A percentile compares a stretch with the other conserved stretches of the same genome.
Evolutionary conservation across 805 yeast species (phyloP).

Genomic region (Candida schatavii): DNA sequence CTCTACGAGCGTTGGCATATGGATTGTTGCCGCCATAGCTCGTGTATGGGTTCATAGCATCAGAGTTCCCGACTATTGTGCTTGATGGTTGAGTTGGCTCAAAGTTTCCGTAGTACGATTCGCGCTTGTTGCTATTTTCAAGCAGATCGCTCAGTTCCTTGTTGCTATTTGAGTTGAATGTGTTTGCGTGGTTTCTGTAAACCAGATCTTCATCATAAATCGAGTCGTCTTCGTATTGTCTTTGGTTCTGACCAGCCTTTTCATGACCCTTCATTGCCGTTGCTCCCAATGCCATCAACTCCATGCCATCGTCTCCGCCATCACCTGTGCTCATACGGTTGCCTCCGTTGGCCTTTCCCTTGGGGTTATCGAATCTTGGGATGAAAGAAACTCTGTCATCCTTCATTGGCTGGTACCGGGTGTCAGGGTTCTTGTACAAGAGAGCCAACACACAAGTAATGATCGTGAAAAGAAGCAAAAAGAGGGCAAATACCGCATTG

Average conservation of each 20-base stretch:
- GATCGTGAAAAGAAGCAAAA: slow-evolving; percentile 79
- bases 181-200: slow-evolving; percentile 6
- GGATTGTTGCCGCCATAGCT: background rate
- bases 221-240: slow-evolving; percentile 31
- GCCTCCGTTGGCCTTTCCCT: slow-evolving; percentile 17
- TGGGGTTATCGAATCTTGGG: slow-evolving; percentile 52
- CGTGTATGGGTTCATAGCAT: slow-evolving; percentile 21
- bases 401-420: slow-evolving; percentile 91
- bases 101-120: slow-evolving; percentile 24
- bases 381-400: slow-evolving; percentile 97
- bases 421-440: slow-evolving; percentile 87
- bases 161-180: slow-evolving; percentile 4
- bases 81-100: slow-evolving; percentile 45
- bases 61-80: slow-evolving; percentile 41
- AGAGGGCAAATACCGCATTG: slow-evolving; percentile 85
- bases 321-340: slow-evolving; percentile 4
- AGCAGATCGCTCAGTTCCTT: slow-evolving; percentile 12
- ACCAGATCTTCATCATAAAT: slow-evolving; percentile 28
- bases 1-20: slow-evolving; percentile 1
- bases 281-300: slow-evolving; percentile 71
- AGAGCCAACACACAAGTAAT: slow-evolving; percentile 84
- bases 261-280: slow-evolving; percentile 65
- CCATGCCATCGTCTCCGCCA: slow-evolving; percentile 44
- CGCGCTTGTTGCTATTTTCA: slow-evolving; percentile 17
- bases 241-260: slow-evolving; percentile 19